Base-by-base conservation (phyloP, 306 rosid species). In the Mucuna pruriens region DNA sequence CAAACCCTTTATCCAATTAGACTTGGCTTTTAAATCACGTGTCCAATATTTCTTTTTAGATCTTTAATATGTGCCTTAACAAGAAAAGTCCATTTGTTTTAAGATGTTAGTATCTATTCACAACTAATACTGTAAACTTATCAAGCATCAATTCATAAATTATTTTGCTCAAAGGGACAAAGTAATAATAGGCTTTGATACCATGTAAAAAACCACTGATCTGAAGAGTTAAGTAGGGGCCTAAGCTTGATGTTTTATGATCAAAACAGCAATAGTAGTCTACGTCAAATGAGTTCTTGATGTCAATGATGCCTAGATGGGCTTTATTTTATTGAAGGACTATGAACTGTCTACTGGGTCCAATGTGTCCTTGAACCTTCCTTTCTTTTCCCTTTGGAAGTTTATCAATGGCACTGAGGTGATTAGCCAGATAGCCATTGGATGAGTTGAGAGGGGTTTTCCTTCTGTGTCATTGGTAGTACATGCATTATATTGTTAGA, bases 391-490 rank as follows among this genome's bases (percentile, higher is more conserved):
- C 58, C 46, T 74, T 10, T 25, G 38, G 31, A 17, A 52, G 20
- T 20, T 60, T 63, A 52, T 71, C 55, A 80, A 68, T 75, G 61
- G n/a, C 20, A 5, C 34, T 78, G 61, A 55, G 16, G 51, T 39
- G 74, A 23, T 66, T 79, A 60, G 31, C 26, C 75, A 51, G 64
- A 52, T 45, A 51, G 65, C 23, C 7, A 29, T 78, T 31, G 13
- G 63, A 51, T 51, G 51, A 61, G 67, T 25, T 17, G 66, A 71
- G 70, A 19, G 55, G 51, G 69, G 19, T 48, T 64, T 60, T 70
- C 52, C 40, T 77, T 16, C 44, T 76, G 49, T 49, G 79, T 7
- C 58, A 65, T 67, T 44, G 74, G 61, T 82, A 51, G 80, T 40
- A 23, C 60, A 65, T 76, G 67, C 66, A 55, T 58, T 45, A 9